Base-by-base conservation (phyloP, 345 rosid genomes). In the Trapa bicornis region DNA sequence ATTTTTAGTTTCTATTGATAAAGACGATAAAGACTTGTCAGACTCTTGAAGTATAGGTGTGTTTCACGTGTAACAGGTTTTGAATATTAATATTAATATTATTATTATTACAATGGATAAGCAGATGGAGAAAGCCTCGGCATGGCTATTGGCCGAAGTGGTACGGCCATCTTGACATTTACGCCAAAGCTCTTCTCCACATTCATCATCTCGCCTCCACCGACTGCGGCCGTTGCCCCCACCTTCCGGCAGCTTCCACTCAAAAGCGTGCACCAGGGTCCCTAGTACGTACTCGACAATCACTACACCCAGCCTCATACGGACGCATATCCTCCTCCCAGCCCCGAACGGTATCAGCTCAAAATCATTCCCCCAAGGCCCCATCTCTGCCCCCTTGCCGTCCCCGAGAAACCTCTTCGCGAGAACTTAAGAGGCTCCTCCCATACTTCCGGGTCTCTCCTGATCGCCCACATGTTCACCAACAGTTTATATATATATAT, bases 401-500 rank as follows among this genome's bases (percentile, higher is more conserved):
- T 9, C 8, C 3, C 38, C 61, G 39, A 84, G 15, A 53, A 86
- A 84, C 37, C 87, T 79, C 10, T 86, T 83, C 0, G 88, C 0
- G 0, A 53, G 47, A 82, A 86, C 0, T 73, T 77, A 0, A 58
- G 47, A 14, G 91, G 91, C 8, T 77, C 74, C 0, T 78, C 72
- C 91, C 91, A 86, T 35, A 76, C 81, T 0, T 79, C 45, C 0
- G 84, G 81, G 71, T 86, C 88, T 8, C 91, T 75, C 2, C 88
- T 88, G 11, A 86, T 82, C 9, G 84, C 88, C 88, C 91, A 86
- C 22, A 82, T 80, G 73, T 86, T 86, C n/a, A 78, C 83, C 37
- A 72, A 73, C 0, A 86, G 84, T 22, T 0, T 22, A 22, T 22
- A 22, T 22, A 22, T 22, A 22, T 22, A 22, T 22, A 22, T 22